Evolutionary conservation across 106 monocot species (phyloP), one percentile per base, ranked within the genome.

Genomic region (Gastrodia elata): DNA sequence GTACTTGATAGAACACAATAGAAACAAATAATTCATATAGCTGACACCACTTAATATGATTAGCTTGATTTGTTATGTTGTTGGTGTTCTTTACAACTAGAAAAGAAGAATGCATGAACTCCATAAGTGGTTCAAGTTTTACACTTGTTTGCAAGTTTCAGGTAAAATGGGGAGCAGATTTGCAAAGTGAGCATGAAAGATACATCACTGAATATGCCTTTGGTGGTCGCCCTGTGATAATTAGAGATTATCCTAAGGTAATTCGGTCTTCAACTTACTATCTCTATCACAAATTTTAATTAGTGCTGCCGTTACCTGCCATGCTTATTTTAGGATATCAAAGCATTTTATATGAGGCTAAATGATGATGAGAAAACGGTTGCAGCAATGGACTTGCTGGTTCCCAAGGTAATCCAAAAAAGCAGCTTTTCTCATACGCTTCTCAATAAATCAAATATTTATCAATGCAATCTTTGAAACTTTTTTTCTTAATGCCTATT

Each of bases 111-210:
- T 22, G 3, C 22, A 20, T n/a, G 49, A n/a, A 52, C n/a, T 52
- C 49, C 18, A 52, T 61, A 61, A 61, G 49, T 32, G 61, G 61
- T 61, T n/a, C 67, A 37, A 36, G 3, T 15, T 37, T 78, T 43
- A 64, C 28, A 18, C 64, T 65, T 27, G 44, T 43, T 72, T 32
- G 69, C 56, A 42, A 69, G 74, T 79, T 75, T 37, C 74, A 96
- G 95, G 95, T 96, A 49, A 89, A 92, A 55, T 96, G 95, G 95
- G 95, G 95, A 65, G 70, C 79, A 77, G 95, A 96, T 79, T 79
- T 96, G 85, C 95, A 96, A 87, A 96, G 95, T 81, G 95, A 96
- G 79, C 95, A 96, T 87, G 95, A 96, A 74, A 72, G 91, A 74
- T 96, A 92, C 79, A 89, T 96, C 71, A 96, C 89, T 65, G 95